phyloP scores from a whole-genome alignment of 2,329 filamentous ascomycete genomes.

The Fusarium zealandicum region DNA sequence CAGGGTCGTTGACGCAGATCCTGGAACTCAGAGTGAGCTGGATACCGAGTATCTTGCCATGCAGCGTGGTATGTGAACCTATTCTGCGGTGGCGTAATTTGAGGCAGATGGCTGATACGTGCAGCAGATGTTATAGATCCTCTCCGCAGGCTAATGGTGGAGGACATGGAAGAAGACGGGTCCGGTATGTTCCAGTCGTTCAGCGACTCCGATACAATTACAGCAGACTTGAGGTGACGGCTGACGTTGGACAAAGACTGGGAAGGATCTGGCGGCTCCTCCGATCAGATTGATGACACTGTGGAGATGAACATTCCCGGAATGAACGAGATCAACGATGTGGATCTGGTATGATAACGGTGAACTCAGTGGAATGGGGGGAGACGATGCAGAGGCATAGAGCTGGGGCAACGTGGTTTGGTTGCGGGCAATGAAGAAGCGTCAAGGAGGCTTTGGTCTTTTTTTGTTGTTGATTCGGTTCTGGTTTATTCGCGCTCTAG shows the following conservation, averaged over 20 bases:
- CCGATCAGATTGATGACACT: slow-evolving; percentile 61
- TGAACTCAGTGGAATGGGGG: not conserved
- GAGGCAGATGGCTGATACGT: slow-evolving; percentile 25
- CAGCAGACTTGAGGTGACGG: slow-evolving; percentile 37
- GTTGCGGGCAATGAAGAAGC: slow-evolving; percentile 11
- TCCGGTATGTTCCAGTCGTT: slow-evolving; percentile 59
- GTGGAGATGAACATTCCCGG: slow-evolving; percentile 55
- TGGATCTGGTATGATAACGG: slow-evolving; percentile 35
- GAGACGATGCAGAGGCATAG: not conserved
- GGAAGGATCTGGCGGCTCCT: slow-evolving; percentile 63
- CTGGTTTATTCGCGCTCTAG: slow-evolving; percentile 24
- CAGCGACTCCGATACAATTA: slow-evolving; percentile 39
- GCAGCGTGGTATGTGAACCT: slow-evolving; percentile 39
- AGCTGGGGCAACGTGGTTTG: not conserved
- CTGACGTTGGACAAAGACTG: slow-evolving; percentile 54
- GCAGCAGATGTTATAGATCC: slow-evolving; percentile 51
- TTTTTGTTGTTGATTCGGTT: slow-evolving; percentile 18
- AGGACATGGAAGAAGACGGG: slow-evolving; percentile 65
- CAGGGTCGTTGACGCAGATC: slow-evolving; percentile 48
- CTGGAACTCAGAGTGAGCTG: slow-evolving; percentile 43
- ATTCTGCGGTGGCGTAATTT: not conserved
- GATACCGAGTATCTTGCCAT: slow-evolving; percentile 41
- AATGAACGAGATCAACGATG: slow-evolving; percentile 51
- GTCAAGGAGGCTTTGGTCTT: not conserved
- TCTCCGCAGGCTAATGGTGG: slow-evolving; percentile 63